phyloP scores from a whole-genome alignment of 176 grass and related monocot genomes.

The Rhynchospora tenuis region DNA sequence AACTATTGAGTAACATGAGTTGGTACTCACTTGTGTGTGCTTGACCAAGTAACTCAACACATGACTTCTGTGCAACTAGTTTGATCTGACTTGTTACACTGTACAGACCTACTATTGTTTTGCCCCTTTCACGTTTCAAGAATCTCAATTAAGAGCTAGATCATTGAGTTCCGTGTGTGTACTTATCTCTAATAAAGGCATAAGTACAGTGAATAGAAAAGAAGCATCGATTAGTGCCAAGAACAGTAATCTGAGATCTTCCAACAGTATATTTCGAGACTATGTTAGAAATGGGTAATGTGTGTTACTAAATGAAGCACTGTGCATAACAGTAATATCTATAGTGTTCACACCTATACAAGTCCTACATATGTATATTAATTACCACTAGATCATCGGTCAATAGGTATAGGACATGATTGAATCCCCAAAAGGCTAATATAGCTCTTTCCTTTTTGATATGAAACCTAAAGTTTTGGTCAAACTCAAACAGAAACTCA shows the following conservation, averaged over 20 bases:
- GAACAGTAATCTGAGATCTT: neutral
- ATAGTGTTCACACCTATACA: neutral
- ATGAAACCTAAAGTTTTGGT: neutral
- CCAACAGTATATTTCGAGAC: neutral
- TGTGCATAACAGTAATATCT: neutral
- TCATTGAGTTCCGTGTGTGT: neutral
- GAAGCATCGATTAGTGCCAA: neutral
- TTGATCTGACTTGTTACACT: neutral
- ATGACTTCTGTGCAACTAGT: neutral
- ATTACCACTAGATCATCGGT: neutral
- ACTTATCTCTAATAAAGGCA: neutral
- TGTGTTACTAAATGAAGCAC: neutral
- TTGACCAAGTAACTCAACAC: constrained; percentile 8
- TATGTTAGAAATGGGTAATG: neutral
- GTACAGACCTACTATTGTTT: neutral
- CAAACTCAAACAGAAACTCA: neutral
- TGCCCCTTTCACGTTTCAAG: neutral
- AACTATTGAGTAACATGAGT: neutral
- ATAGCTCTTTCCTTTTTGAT: neutral
- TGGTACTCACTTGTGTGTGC: neutral
- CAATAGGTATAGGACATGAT: neutral
- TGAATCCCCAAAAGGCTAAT: neutral
- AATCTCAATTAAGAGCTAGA: neutral
- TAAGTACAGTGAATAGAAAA: neutral
- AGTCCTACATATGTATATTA: neutral